Conservation (phyloP, 2,329 filamentous ascomycete genomes). For the Ascomycota sp. region DNA sequence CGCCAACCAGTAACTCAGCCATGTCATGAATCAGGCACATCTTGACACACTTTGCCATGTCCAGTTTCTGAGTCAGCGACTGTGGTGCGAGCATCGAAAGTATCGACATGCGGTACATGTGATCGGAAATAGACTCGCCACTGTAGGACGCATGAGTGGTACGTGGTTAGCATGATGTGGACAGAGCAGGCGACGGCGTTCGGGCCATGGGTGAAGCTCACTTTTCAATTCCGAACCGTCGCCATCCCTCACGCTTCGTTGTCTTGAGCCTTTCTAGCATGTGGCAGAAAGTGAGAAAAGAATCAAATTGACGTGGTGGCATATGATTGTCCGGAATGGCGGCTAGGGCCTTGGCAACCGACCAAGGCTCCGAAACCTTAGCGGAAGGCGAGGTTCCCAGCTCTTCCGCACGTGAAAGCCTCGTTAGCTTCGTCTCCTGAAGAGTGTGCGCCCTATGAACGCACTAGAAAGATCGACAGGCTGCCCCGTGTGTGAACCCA, state of each 20-base stretch:
- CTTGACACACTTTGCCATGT: conserved; percentile 69
- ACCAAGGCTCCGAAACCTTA: conserved; percentile 28
- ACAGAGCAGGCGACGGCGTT: no score
- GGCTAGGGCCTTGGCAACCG: conserved; percentile 41
- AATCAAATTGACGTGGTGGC: conserved; percentile 39
- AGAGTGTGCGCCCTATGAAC: no score
- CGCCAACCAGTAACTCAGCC: conserved; percentile 85
- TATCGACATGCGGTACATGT: conserved; percentile 99
- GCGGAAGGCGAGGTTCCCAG: conserved; percentile 16
- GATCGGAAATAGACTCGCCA: conserved; percentile 85
- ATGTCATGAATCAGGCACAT: conserved; percentile 97
- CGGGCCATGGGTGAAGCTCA: conserved; percentile 8
- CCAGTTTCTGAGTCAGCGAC: conserved; percentile 46
- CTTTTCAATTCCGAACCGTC: conserved; percentile 57
- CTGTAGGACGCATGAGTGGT: no score
- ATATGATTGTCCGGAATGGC: conserved; percentile 31
- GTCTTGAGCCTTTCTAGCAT: conserved; percentile 87
- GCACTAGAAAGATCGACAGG: neutral
- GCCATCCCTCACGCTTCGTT: conserved; percentile 90
- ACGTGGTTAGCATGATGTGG: no score
- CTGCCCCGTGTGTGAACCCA: conserved; percentile 1
- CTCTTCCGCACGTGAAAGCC: conserved; percentile 4
- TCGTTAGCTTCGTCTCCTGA: neutral
- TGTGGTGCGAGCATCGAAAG: conserved; percentile 83
- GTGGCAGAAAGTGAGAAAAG: conserved; percentile 84